Conservation (phyloP, 164 flowering plant species). For the Vitis amurensis region DNA sequence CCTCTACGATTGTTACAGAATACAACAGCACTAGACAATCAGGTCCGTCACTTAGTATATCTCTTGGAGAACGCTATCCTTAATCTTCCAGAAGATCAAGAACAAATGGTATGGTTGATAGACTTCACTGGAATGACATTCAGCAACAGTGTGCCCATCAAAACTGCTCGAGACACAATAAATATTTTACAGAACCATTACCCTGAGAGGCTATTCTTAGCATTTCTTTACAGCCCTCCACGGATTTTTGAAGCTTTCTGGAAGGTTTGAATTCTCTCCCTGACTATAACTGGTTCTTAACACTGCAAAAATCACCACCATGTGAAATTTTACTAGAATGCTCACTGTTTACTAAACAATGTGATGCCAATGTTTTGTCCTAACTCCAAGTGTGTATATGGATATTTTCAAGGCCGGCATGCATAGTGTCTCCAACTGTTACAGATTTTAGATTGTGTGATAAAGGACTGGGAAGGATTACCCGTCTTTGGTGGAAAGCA, state of each 20-base stretch:
- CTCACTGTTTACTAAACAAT: too few species aligned
- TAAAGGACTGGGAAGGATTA: too few species aligned
- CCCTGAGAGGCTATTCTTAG: slow-evolving; percentile 88
- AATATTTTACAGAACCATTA: slow-evolving; percentile 81
- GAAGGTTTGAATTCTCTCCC: slow-evolving; percentile 58
- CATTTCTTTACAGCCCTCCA: slow-evolving; percentile 91
- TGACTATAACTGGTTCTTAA: too few species aligned
- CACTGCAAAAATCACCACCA: background rate
- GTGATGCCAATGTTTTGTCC: too few species aligned
- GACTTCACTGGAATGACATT: slow-evolving; percentile 91
- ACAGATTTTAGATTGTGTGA: too few species aligned
- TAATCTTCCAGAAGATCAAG: slow-evolving; percentile 85
- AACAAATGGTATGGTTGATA: slow-evolving; percentile 91
- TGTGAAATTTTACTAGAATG: background rate
- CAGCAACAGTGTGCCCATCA: slow-evolving; percentile 63
- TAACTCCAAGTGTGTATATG: too few species aligned
- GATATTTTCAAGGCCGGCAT: too few species aligned
- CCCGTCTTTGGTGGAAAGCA: too few species aligned
- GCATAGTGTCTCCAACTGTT: too few species aligned
- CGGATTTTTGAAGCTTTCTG: slow-evolving; percentile 89
- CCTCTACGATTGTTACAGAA: slow-evolving; percentile 47
- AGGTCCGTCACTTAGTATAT: slow-evolving; percentile 86
- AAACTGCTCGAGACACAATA: slow-evolving; percentile 68
- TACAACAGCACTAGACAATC: slow-evolving; percentile 64
- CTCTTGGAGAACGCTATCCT: slow-evolving; percentile 89